These are phyloP conservation scores for Backusella sp. DNA, from an alignment of 192 early-diverging fungal species.

Conservation along the genomic window DNA sequence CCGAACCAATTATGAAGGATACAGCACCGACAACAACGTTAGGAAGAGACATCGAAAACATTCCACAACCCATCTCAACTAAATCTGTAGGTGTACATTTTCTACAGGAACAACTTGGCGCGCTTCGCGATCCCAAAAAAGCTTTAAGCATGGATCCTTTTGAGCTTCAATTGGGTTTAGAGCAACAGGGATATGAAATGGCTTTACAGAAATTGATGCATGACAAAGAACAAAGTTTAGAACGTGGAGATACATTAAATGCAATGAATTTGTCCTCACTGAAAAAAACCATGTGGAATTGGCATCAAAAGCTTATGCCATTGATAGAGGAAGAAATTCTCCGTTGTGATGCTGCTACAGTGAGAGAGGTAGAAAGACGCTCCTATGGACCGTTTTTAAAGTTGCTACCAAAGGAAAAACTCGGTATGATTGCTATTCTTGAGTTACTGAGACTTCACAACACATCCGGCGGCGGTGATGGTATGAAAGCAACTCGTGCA, in stretches of 20 bases:
- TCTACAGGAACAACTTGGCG: slow-evolving; percentile 66
- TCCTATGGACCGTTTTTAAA: slow-evolving; percentile 63
- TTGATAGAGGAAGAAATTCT: slow-evolving; percentile 70
- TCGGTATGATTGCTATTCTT: slow-evolving; percentile 82
- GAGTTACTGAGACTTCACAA: slow-evolving; percentile 71
- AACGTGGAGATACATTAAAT: slow-evolving; percentile 56
- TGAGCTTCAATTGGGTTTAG: slow-evolving; percentile 77
- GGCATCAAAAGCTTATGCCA: slow-evolving; percentile 71
- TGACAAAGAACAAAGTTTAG: slow-evolving; percentile 49
- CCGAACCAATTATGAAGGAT: not conserved
- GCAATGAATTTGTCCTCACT: slow-evolving; percentile 51
- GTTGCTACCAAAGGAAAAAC: slow-evolving; percentile 65
- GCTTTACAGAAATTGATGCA: slow-evolving; percentile 67
- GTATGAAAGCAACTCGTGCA: slow-evolving; percentile 57
- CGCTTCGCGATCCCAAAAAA: slow-evolving; percentile 39
- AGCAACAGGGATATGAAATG: slow-evolving; percentile 76
- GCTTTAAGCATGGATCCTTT: slow-evolving; percentile 48
- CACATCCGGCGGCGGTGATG: slow-evolving; percentile 44
- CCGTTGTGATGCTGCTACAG: slow-evolving; percentile 27
- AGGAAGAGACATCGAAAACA: not conserved
- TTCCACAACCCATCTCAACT: slow-evolving; percentile 14
- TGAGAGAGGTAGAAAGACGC: slow-evolving; percentile 45
- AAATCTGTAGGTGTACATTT: slow-evolving; percentile 74
- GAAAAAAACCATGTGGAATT: slow-evolving; percentile 62
- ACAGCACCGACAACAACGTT: not conserved